Conservation (phyloP, 2,329 filamentous ascomycete species). For the Cordyceps tenuipes region DNA sequence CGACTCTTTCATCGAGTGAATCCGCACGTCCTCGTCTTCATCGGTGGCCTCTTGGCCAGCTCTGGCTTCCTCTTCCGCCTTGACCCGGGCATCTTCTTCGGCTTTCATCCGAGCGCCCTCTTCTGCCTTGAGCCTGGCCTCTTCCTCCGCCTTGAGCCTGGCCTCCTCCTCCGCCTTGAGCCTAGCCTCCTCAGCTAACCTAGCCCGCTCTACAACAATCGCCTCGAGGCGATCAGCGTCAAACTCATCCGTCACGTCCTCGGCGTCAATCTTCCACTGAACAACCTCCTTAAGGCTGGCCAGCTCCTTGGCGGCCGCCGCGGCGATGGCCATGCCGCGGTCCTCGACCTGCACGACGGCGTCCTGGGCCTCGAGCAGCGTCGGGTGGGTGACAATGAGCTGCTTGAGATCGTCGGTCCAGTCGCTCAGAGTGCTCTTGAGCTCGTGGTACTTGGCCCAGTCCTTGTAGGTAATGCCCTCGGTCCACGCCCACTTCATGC, state of each 20-base stretch:
- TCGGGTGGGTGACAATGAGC: constrained; percentile 65
- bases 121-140: constrained; percentile 14
- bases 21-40: constrained; percentile 13
- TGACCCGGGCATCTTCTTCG: constrained; percentile 15
- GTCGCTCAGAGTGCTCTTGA: constrained; percentile 73
- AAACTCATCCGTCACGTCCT: constrained; percentile 72
- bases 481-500: constrained; percentile 92
- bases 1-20: constrained; percentile 16
- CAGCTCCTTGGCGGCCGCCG: constrained; percentile 72
- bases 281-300: constrained; percentile 74
- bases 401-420: constrained; percentile 78
- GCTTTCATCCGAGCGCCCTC: constrained; percentile 13
- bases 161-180: constrained; percentile 18
- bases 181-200: constrained; percentile 27
- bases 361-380: constrained; percentile 58
- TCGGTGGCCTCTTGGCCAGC: constrained; percentile 12
- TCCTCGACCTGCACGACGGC: constrained; percentile 64
- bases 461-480: constrained; percentile 95
- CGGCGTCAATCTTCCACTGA: constrained; percentile 70
- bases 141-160: constrained; percentile 15
- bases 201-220: constrained; percentile 23
- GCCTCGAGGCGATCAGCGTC: constrained; percentile 56
- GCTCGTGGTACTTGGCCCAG: constrained; percentile 87
- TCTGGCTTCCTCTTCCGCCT: constrained; percentile 17
- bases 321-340: constrained; percentile 71